Conservation (phyloP, 75 land plant genomes). For the Isoetes taiwanensis region DNA sequence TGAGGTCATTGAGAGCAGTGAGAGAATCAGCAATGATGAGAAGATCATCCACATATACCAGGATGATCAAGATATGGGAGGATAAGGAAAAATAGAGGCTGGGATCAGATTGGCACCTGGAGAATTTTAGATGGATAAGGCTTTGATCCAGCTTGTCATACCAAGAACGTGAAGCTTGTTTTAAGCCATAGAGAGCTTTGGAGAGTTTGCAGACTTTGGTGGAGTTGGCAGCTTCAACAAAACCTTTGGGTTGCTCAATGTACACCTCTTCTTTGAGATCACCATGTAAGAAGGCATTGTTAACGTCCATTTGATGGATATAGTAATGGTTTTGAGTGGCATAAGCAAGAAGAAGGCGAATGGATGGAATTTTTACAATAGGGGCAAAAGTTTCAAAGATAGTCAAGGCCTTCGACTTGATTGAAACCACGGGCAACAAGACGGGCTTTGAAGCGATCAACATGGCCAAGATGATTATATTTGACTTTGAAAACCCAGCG, state of each 20-base stretch:
- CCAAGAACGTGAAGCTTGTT: not conserved
- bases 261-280: too few relatives aligned
- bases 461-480: too few relatives aligned
- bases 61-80: not conserved
- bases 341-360: not conserved
- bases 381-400: conserved; percentile 5
- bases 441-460: too few relatives aligned
- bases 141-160: not conserved
- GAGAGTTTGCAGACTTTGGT: not conserved
- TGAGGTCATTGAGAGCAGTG: too few relatives aligned
- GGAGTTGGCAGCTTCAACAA: not conserved
- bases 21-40: too few relatives aligned
- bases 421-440: too few relatives aligned
- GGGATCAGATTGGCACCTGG: not conserved
- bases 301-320: conserved; percentile 14
- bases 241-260: conserved; percentile 9
- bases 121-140: not conserved
- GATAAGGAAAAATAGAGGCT: not conserved
- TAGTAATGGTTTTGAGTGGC: not conserved
- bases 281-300: conserved; percentile 8
- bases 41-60: too few relatives aligned
- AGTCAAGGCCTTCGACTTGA: too few relatives aligned
- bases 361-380: not conserved
- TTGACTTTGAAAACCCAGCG: too few relatives aligned
- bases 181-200: not conserved